These are phyloP conservation scores for Albugo laibachii DNA, from an alignment of 352 stramenopile species.

Conservation along the genomic window DNA sequence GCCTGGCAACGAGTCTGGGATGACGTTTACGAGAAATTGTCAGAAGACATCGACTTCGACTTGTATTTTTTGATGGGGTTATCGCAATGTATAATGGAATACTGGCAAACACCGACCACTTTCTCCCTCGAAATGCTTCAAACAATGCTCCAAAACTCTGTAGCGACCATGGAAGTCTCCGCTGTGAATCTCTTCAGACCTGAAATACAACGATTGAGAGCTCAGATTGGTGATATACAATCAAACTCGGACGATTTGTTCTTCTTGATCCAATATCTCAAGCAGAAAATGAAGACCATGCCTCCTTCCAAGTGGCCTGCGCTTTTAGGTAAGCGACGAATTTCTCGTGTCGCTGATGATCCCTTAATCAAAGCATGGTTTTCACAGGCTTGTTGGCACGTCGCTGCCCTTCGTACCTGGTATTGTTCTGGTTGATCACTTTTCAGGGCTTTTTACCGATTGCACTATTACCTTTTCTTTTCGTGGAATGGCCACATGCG, in stretches of 20 bases:
- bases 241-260: constrained; percentile 29
- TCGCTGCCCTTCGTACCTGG: constrained; percentile 38
- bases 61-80: constrained; percentile 47
- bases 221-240: constrained; percentile 21
- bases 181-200: constrained; percentile 27
- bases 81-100: constrained; percentile 48
- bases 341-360: background rate
- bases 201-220: constrained; percentile 24
- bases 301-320: constrained; percentile 22
- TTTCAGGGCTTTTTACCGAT: constrained; percentile 34
- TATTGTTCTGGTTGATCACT: constrained; percentile 19
- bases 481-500: constrained; percentile 11
- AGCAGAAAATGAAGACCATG: constrained; percentile 27
- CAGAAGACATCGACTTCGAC: constrained; percentile 16
- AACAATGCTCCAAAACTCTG: constrained; percentile 30
- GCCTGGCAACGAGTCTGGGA: constrained; percentile 11
- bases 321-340: constrained; percentile 8
- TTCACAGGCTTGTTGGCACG: constrained; percentile 26
- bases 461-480: constrained; percentile 34
- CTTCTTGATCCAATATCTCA: constrained; percentile 41
- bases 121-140: constrained; percentile 53
- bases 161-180: constrained; percentile 28
- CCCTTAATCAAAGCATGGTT: background rate
- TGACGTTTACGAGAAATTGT: constrained; percentile 6
- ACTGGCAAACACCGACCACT: constrained; percentile 62